Conservation (phyloP, 495 filamentous ascomycete genomes). For the Penicillium bovifimosum region DNA sequence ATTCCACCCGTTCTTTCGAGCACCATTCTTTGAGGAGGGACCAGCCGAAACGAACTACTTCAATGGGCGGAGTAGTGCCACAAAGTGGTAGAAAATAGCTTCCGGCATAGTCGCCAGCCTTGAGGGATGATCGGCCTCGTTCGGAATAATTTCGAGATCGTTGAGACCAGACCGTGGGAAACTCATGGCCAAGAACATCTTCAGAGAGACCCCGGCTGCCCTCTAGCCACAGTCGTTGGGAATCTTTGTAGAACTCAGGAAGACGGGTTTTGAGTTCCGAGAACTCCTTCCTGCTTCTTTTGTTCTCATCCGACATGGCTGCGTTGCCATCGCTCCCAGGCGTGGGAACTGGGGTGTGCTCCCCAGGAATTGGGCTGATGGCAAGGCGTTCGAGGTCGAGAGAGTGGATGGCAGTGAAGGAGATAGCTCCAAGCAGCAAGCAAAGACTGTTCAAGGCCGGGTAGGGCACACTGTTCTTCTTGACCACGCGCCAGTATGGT, state of each 20-base stretch:
- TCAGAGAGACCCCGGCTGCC: slow-evolving; percentile 41
- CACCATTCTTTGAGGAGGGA: slow-evolving; percentile 45
- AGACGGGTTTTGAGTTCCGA: slow-evolving; percentile 36
- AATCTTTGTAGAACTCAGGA: slow-evolving; percentile 37
- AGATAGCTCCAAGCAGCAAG: slow-evolving; percentile 43
- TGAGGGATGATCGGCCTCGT: slow-evolving; percentile 30
- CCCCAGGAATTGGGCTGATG: slow-evolving; percentile 33
- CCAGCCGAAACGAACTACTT: slow-evolving; percentile 44
- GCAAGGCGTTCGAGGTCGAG: slow-evolving; percentile 45
- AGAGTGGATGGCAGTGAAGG: slow-evolving; percentile 41
- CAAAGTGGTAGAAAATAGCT: slow-evolving; percentile 41
- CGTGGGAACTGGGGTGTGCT: slow-evolving; percentile 35
- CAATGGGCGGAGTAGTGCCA: slow-evolving; percentile 36
- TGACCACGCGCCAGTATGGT: slow-evolving; percentile 43
- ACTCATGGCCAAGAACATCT: slow-evolving; percentile 37
- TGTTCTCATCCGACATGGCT: slow-evolving; percentile 30
- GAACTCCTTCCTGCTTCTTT: slow-evolving; percentile 34
- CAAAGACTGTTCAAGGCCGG: slow-evolving; percentile 39
- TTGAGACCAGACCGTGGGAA: slow-evolving; percentile 43
- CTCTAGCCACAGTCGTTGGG: slow-evolving; percentile 41
- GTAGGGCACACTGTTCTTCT: slow-evolving; percentile 33
- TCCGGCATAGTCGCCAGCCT: slow-evolving; percentile 38
- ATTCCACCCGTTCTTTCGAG: slow-evolving; percentile 37
- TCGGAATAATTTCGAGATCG: slow-evolving; percentile 34
- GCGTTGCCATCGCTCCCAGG: slow-evolving; percentile 36